Evolutionary conservation across 139 green algal species (phyloP), one percentile per base, ranked within the genome.

Genomic region (Closterium sp.): DNA sequence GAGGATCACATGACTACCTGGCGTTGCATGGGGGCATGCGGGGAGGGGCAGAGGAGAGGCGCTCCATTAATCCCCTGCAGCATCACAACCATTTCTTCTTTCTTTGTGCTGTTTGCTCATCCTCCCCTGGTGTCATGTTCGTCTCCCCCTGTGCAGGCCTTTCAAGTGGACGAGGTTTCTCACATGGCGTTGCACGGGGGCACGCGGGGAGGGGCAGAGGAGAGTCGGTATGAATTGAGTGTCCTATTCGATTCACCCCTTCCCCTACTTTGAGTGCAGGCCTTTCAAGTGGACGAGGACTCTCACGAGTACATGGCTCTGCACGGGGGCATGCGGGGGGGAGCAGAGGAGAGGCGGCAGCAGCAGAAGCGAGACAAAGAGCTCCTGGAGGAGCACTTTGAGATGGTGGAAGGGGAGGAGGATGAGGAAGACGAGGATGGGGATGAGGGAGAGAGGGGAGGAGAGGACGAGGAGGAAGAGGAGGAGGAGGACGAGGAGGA

Each of bases 311-410:
- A 91, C 89, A 90, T 55, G 89, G 36, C 38, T 0, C 89, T 91
- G 81, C 89, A 91, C n/a, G 66, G 66, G 31, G 31, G 30, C 30
- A 34, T 83, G 25, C 30, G 30, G 25, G 89, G 38, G 31, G 36
- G 38, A 76, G 55, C 55, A 19, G 55, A 76, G 55, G 55, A 76
- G 55, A 76, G 55, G 55, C 55, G 55, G 55, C 55, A 76, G 55
- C 55, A 76, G 55, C 55, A 76, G 16, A 76, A 76, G 66, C 33
- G 36, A 25, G 64, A 89, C 12, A 34, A 88, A 19, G 34, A 38
- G 30, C 34, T 87, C 12, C 76, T 91, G 25, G 66, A 89, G n/a
- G 89, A 91, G 36, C 89, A 91, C 28, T 91, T 91, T 89, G 89
- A 91, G 12, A 83, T 91, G 30, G 84, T 90, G 28, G 89, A 91